Evolutionary conservation across 352 stramenopile species (phyloP), one percentile per base, ranked within the genome.

Genomic region (Phytophthora fragariae): DNA sequence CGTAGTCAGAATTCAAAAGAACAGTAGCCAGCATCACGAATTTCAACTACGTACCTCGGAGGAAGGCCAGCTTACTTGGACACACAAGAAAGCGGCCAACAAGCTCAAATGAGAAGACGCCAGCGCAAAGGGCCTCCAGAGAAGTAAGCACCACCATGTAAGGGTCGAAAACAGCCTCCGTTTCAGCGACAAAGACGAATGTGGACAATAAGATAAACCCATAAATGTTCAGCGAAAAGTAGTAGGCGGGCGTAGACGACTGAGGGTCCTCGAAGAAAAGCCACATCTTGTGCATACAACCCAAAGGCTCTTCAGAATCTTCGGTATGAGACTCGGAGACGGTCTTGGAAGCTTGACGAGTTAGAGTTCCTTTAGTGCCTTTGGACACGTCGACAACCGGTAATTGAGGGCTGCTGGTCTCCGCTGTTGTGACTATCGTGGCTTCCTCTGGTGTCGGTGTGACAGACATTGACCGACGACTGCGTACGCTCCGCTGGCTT

Each of bases 201-300:
- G 86, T 95, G 15, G 86, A 92, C 0, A 92, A 27, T 27, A 81
- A 62, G 50, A 95, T 90, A 62, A 92, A 90, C 52, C 73, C 75
- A 62, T 94, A 92, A 31, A 93, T 72, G 35, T 49, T 69, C 19
- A 92, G 54, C 0, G 84, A 92, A 41, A 91, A 80, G 57, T 89
- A 92, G 58, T 91, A 90, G n/a, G 85, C 85, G 5, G 35, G 33
- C 2, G 24, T 57, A 1, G 82, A 92, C 24, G 87, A 94, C 55
- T 94, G 83, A 1, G 87, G 87, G 47, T 94, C 87, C 65, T 94
- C 84, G 27, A 94, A 81, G 47, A 93, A 83, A 14, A 76, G 17
- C 84, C 85, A 94, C 0, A 81, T 11, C 37, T 67, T 70, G 0
- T 79, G 57, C 12, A 71, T 76, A 19, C 55, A 73, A 5, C 65